A percentile compares a stretch with the other conserved stretches of the same genome.
phyloP scores from a whole-genome alignment of 352 stramenopile species.

The Phytophthora crassamura region DNA sequence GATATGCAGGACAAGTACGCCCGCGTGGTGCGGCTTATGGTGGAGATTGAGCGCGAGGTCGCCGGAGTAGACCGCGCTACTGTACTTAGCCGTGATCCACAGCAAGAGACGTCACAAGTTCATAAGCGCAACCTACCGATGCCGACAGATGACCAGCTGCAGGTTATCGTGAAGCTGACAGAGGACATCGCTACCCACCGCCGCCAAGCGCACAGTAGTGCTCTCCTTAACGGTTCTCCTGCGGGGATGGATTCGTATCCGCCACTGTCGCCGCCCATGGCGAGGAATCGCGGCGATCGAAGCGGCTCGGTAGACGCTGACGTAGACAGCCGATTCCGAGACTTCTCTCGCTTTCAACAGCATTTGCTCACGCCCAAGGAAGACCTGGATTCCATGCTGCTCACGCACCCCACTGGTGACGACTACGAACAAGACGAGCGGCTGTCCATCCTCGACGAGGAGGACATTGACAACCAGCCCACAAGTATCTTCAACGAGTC shows the following conservation, averaged over 20 bases:
- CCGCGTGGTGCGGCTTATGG: slow-evolving; percentile 83
- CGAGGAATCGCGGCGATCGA: slow-evolving; percentile 22
- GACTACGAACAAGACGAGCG: slow-evolving; percentile 57
- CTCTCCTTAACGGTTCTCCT: slow-evolving; percentile 24
- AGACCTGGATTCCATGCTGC: slow-evolving; percentile 55
- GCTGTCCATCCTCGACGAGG: slow-evolving; percentile 61
- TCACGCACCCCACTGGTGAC: slow-evolving; percentile 41
- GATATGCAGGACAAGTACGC: slow-evolving; percentile 90
- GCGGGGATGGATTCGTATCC: slow-evolving; percentile 40
- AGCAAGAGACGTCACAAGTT: slow-evolving; percentile 35
- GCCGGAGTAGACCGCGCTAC: slow-evolving; percentile 71
- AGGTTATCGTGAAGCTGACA: slow-evolving; percentile 79
- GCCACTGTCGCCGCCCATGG: slow-evolving; percentile 46
- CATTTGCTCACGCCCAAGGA: slow-evolving; percentile 84
- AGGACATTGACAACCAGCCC: slow-evolving; percentile 72
- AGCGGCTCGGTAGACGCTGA: slow-evolving; percentile 47
- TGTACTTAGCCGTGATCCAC: slow-evolving; percentile 62
- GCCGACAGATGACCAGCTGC: slow-evolving; percentile 85
- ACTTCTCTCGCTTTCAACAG: slow-evolving; percentile 89
- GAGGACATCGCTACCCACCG: slow-evolving; percentile 80
- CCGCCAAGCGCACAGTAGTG: slow-evolving; percentile 50
- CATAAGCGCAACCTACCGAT: slow-evolving; percentile 77
- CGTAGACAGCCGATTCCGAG: slow-evolving; percentile 75
- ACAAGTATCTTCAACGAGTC: slow-evolving; percentile 79
- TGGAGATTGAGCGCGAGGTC: slow-evolving; percentile 88